phyloP scores from a whole-genome alignment of 2,329 filamentous ascomycete genomes.

The Fusarium beomiforme region DNA sequence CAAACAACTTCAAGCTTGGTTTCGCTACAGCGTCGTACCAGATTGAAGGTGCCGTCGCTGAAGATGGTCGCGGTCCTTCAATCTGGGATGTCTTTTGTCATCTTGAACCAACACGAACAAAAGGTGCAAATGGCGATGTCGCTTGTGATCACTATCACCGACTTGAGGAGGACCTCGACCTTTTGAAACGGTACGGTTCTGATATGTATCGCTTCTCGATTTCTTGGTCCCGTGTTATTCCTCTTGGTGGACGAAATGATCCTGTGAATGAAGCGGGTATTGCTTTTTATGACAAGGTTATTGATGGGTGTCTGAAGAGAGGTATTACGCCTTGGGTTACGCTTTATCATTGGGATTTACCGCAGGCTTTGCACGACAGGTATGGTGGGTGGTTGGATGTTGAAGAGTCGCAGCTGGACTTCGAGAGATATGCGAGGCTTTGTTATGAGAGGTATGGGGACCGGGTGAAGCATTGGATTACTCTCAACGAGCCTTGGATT shows the following conservation, averaged over 20 bases:
- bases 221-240: constrained; percentile 73
- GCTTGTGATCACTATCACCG: constrained; percentile 56
- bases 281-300: constrained; percentile 67
- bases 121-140: constrained; percentile 58
- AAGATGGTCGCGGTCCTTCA: constrained; percentile 54
- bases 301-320: constrained; percentile 65
- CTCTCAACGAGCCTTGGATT: constrained; percentile 53
- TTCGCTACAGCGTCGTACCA: constrained; percentile 56
- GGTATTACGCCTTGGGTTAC: constrained; percentile 71
- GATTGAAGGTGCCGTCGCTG: constrained; percentile 55
- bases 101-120: constrained; percentile 52
- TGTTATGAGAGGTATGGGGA: constrained; percentile 55
- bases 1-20: constrained; percentile 51
- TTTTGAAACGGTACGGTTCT: constrained; percentile 67
- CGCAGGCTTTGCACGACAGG: constrained; percentile 48
- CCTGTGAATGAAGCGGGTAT: constrained; percentile 70
- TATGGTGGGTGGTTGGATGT: constrained; percentile 50
- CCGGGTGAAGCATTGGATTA: constrained; percentile 52
- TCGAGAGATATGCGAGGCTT: constrained; percentile 50
- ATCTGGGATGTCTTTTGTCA: constrained; percentile 57
- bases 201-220: constrained; percentile 72
- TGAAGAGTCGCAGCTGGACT: constrained; percentile 46
- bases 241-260: constrained; percentile 70
- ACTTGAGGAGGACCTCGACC: constrained; percentile 63
- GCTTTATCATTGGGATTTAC: constrained; percentile 71